These are phyloP conservation scores for Eimeria tenella DNA, from an alignment of 169 alveolate genomes.

Conservation along the genomic window DNA sequence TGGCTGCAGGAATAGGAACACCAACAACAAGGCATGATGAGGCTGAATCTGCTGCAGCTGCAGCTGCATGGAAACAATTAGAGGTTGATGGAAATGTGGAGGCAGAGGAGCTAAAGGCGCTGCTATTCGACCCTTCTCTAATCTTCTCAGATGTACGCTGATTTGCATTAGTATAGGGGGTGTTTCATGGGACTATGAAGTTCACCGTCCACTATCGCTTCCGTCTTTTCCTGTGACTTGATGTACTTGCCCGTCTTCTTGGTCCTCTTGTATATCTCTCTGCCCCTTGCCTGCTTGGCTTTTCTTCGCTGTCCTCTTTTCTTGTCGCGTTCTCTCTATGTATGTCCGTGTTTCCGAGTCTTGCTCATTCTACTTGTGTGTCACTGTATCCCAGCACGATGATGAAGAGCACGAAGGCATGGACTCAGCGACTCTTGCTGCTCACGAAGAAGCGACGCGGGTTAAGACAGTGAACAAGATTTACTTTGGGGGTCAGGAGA, in stretches of 20 bases:
- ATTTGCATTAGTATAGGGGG: not conserved
- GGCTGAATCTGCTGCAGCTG: slow-evolving; percentile 31
- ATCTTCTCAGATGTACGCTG: slow-evolving; percentile 69
- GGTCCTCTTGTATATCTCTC: not conserved
- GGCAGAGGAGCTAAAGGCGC: slow-evolving; percentile 58
- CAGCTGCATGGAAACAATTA: slow-evolving; percentile 33
- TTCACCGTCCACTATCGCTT: too few relatives aligned
- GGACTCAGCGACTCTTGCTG: slow-evolving; percentile 89
- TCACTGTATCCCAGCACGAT: slow-evolving; percentile 56
- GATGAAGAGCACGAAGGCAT: slow-evolving; percentile 78
- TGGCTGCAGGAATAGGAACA: not conserved
- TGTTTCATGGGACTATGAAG: too few relatives aligned
- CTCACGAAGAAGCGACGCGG: slow-evolving; percentile 97
- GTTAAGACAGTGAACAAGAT: slow-evolving; percentile 94
- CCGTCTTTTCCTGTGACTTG: not conserved
- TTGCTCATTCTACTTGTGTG: not conserved
- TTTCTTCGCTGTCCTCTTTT: not conserved
- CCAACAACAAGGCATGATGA: not conserved
- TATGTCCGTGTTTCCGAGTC: not conserved
- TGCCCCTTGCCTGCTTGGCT: not conserved
- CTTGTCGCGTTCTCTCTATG: not conserved
- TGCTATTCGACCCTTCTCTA: slow-evolving; percentile 68
- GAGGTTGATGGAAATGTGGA: slow-evolving; percentile 2
- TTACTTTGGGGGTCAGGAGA: slow-evolving; percentile 93
- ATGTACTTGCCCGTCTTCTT: not conserved